Conservation (phyloP, 2,329 filamentous ascomycete species). For the Fusarium aywerte region DNA sequence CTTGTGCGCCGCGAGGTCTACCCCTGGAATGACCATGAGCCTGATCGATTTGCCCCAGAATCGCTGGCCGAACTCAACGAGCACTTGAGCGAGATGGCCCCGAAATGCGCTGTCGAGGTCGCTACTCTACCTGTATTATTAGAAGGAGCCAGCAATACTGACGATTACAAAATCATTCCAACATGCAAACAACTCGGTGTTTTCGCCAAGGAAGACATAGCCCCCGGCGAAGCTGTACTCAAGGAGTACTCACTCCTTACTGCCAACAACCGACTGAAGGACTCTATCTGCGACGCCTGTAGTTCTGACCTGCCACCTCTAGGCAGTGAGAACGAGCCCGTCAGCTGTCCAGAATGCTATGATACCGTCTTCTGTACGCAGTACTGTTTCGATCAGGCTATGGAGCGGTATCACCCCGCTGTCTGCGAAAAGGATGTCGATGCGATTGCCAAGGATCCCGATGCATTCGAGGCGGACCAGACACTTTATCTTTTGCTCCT, state of each 20-base stretch:
- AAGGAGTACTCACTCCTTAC: conserved; percentile 87
- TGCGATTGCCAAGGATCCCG: conserved; percentile 71
- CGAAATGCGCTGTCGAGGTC: conserved; percentile 82
- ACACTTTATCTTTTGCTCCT: conserved; percentile 72
- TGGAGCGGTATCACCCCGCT: conserved; percentile 70
- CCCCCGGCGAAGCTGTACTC: conserved; percentile 79
- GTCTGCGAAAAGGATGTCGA: conserved; percentile 75
- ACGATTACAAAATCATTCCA: conserved; percentile 61
- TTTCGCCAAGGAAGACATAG: conserved; percentile 85
- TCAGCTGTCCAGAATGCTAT: conserved; percentile 69
- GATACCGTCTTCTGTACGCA: conserved; percentile 75
- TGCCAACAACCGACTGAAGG: conserved; percentile 87
- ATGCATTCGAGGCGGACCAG: conserved; percentile 67
- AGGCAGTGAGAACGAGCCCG: conserved; percentile 56
- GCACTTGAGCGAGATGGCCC: conserved; percentile 74
- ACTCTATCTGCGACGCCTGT: conserved; percentile 90
- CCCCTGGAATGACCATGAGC: conserved; percentile 74
- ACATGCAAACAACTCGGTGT: conserved; percentile 85
- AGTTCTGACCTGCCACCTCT: conserved; percentile 76
- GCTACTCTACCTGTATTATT: conserved; percentile 79
- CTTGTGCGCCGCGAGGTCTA: conserved; percentile 77
- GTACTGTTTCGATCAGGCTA: conserved; percentile 67
- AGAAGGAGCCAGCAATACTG: conserved; percentile 62
- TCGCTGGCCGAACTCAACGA: conserved; percentile 78
- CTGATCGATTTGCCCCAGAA: conserved; percentile 75